Evolutionary conservation across 139 green algal genomes (phyloP).

Genomic region (Eudorina sp.): DNA sequence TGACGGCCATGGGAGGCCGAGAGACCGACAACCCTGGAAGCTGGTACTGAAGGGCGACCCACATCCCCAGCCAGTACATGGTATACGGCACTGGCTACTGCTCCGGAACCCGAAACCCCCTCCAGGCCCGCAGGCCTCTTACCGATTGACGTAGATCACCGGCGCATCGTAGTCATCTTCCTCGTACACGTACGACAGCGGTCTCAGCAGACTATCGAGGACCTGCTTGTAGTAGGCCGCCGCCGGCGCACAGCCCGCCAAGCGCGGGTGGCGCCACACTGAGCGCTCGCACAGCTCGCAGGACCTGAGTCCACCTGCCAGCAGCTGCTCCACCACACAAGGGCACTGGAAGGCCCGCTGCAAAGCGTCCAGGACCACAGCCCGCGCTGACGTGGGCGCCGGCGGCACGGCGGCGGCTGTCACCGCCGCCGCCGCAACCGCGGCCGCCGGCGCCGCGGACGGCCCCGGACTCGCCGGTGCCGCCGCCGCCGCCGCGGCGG

Average conservation of each 20-base stretch:
- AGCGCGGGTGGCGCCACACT: constrained; percentile 41
- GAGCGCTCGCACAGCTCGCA: constrained; percentile 4
- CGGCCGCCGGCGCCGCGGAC: background rate
- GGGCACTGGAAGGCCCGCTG: constrained; percentile 24
- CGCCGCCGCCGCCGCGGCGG: background rate
- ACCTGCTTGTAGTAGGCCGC: constrained; percentile 43
- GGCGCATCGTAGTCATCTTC: constrained; percentile 47
- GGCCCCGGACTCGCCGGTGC: no score
- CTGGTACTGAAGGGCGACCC: no score
- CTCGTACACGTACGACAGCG: constrained; percentile 50
- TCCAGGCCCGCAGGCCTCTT: no score
- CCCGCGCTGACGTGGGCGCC: background rate
- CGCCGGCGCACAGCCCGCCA: constrained; percentile 35
- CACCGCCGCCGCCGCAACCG: background rate
- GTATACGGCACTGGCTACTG: no score
- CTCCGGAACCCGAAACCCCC: no score
- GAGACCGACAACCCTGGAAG: no score
- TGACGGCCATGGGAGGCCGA: no score
- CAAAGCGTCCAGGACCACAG: background rate
- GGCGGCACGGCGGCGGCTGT: background rate
- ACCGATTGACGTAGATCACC: constrained; percentile 14
- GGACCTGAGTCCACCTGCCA: background rate
- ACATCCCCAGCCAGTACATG: no score
- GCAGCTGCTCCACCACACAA: constrained; percentile 19
- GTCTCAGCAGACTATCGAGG: constrained; percentile 24